Evolutionary conservation across 2,329 filamentous ascomycete genomes (phyloP).

Genomic region (Talaromyces sp.): DNA sequence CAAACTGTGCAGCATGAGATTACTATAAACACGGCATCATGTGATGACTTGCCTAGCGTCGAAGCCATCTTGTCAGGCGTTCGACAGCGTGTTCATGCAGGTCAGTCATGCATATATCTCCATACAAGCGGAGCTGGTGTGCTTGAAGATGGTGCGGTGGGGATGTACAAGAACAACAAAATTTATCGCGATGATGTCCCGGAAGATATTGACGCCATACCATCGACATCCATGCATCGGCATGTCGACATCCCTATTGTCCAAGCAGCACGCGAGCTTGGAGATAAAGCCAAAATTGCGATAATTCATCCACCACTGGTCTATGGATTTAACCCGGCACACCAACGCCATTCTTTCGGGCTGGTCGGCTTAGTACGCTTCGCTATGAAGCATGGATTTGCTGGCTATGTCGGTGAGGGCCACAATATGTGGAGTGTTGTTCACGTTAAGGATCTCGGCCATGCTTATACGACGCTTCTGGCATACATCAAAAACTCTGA

Average conservation of each 20-base stretch:
- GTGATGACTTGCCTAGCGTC: neutral
- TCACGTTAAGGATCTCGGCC: neutral
- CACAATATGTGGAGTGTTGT: neutral
- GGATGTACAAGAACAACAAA: neutral
- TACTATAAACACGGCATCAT: neutral
- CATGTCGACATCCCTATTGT: slow-evolving; percentile 1
- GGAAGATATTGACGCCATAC: neutral
- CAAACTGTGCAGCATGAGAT: neutral
- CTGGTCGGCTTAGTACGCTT: neutral
- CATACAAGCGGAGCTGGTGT: neutral
- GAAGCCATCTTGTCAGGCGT: neutral
- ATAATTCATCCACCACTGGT: neutral
- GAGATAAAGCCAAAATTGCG: neutral
- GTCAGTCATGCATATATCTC: neutral
- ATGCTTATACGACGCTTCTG: neutral
- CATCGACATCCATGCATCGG: neutral
- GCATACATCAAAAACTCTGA: neutral
- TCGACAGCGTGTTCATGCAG: neutral
- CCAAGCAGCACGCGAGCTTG: neutral
- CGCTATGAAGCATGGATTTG: neutral
- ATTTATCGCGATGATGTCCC: neutral
- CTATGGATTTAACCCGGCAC: neutral
- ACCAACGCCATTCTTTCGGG: neutral
- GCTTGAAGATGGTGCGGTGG: neutral
- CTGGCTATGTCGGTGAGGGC: neutral